phyloP scores from a whole-genome alignment of 139 green algal genomes.

The Nannochloris sp. region DNA sequence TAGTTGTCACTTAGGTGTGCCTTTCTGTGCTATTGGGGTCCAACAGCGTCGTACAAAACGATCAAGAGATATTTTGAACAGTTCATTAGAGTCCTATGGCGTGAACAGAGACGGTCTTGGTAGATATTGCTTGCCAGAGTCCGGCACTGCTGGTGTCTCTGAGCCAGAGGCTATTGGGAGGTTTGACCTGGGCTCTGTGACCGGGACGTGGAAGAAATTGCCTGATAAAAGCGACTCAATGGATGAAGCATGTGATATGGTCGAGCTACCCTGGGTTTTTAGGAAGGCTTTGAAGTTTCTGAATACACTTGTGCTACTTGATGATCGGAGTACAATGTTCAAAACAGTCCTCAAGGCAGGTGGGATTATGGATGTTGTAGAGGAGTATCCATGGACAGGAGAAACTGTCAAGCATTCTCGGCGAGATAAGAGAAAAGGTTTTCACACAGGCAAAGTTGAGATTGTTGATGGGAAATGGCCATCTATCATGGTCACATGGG shows the following conservation, averaged over 20 bases:
- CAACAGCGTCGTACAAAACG: too few relatives aligned
- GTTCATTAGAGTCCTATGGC: too few relatives aligned
- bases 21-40: too few relatives aligned
- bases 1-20: too few relatives aligned
- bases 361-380: constrained; percentile 30
- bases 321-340: constrained; percentile 12
- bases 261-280: constrained; percentile 29
- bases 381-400: constrained; percentile 28
- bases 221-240: constrained; percentile 12
- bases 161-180: background rate
- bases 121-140: too few relatives aligned
- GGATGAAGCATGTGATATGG: constrained; percentile 32
- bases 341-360: constrained; percentile 27
- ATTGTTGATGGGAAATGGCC: background rate
- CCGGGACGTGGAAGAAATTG: constrained; percentile 10
- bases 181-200: constrained; percentile 4
- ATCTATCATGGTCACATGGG: background rate
- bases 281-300: constrained; percentile 22
- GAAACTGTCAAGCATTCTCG: constrained; percentile 17
- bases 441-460: constrained; percentile 6
- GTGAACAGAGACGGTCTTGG: too few relatives aligned
- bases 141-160: background rate
- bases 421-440: constrained; percentile 33
- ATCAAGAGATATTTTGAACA: too few relatives aligned
- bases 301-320: constrained; percentile 25